Percentiles rank a stretch among this genome's conserved stretches.
These are phyloP conservation scores for Abelmoschus esculentus DNA, from an alignment of 345 rosid species.

Conservation along the genomic window DNA sequence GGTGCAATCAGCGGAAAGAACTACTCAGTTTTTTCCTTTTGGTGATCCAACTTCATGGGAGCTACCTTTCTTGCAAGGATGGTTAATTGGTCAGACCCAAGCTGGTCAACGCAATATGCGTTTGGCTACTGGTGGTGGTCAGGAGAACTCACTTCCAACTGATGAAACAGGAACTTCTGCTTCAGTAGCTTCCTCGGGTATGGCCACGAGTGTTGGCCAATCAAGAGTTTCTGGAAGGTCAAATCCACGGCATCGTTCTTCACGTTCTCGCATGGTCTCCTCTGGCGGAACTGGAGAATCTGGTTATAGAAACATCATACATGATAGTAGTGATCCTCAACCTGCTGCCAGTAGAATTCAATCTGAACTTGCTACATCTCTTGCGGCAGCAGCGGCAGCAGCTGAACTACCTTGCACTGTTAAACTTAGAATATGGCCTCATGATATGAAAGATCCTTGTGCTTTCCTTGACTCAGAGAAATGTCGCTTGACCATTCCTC, in stretches of 20 bases:
- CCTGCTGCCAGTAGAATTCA: conserved; percentile 34
- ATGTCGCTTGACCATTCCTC: conserved; percentile 41
- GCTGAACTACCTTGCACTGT: conserved; percentile 57
- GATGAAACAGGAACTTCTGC: conserved; percentile 23
- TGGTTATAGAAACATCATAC: conserved; percentile 20
- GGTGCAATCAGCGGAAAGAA: conserved; percentile 34
- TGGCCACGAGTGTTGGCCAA: conserved; percentile 12
- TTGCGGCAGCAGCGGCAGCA: conserved; percentile 21
- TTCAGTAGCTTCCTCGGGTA: conserved; percentile 17
- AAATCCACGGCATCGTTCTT: conserved; percentile 25
- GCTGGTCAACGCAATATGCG: conserved; percentile 31
- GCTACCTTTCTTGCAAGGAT: conserved; percentile 61
- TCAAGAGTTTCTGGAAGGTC: conserved; percentile 32
- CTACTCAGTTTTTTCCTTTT: conserved; percentile 33
- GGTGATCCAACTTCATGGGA: conserved; percentile 56
- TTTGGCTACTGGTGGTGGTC: conserved; percentile 19
- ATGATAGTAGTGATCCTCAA: conserved; percentile 29
- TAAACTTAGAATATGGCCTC: conserved; percentile 49
- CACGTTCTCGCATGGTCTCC: conserved; percentile 23
- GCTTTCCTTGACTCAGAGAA: conserved; percentile 28
- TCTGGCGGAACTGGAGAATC: conserved; percentile 22
- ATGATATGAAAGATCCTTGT: conserved; percentile 36
- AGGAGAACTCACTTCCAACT: conserved; percentile 21
- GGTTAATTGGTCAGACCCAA: conserved; percentile 62
- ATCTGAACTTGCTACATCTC: conserved; percentile 35